Evolutionary conservation across 345 rosid genomes (phyloP).

Genomic region (Gossypium thurberi): DNA sequence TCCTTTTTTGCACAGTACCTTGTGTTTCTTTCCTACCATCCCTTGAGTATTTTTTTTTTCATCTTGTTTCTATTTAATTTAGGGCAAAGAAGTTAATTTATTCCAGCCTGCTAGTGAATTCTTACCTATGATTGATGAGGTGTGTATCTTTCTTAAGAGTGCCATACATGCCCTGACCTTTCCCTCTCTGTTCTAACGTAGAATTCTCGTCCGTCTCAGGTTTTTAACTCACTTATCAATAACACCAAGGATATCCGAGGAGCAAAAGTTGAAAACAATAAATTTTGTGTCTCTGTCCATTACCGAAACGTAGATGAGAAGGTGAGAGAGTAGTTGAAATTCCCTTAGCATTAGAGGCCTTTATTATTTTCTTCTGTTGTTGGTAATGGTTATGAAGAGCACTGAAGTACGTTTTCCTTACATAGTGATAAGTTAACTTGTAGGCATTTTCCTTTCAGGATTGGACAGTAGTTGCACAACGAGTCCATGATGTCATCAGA

Average conservation of each 20-base stretch:
- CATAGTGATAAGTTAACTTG: neutral
- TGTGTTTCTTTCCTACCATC: neutral
- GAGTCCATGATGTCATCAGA: conserved; percentile 46
- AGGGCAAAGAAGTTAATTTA: conserved; percentile 61
- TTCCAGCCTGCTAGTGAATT: conserved; percentile 84
- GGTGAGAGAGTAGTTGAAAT: conserved; percentile 24
- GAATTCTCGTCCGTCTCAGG: conserved; percentile 33
- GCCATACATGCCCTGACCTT: neutral
- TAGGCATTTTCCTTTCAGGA: conserved; percentile 26
- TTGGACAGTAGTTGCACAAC: conserved; percentile 49
- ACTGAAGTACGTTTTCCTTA: neutral
- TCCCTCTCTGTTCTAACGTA: conserved; percentile 2
- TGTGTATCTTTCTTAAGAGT: conserved; percentile 7
- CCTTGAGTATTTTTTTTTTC: conserved; percentile 10
- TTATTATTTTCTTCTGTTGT: neutral
- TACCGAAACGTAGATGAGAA: conserved; percentile 83
- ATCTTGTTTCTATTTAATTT: conserved; percentile 5
- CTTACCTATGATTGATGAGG: conserved; percentile 64
- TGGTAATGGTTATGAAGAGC: neutral
- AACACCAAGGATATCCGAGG: conserved; percentile 59
- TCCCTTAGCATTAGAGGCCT: neutral
- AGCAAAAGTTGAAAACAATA: conserved; percentile 75
- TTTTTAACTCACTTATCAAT: conserved; percentile 52
- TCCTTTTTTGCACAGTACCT: neutral
- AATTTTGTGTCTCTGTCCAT: conserved; percentile 90